phyloP scores from a whole-genome alignment of 2,329 filamentous ascomycete species.

The Alternaria solani region DNA sequence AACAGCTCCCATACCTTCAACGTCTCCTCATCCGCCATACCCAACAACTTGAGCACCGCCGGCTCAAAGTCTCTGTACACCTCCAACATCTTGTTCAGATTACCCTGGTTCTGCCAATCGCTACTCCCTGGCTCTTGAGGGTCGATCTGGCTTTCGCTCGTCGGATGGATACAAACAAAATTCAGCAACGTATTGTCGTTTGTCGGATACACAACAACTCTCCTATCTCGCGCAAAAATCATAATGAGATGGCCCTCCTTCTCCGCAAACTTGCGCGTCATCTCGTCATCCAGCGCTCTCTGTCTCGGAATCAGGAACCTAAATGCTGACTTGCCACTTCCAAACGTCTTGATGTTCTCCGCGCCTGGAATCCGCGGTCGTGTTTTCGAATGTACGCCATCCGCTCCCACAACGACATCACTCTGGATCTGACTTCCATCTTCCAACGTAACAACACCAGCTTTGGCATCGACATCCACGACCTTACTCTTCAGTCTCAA shows the following conservation, averaged over 20 bases:
- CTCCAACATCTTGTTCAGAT: slow-evolving; percentile 51
- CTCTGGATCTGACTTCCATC: slow-evolving; percentile 55
- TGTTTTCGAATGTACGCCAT: slow-evolving; percentile 60
- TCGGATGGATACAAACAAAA: slow-evolving; percentile 55
- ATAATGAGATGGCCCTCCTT: slow-evolving; percentile 55
- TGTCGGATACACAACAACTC: slow-evolving; percentile 60
- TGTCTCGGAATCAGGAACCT: slow-evolving; percentile 63
- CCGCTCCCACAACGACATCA: slow-evolving; percentile 62
- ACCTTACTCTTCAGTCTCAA: slow-evolving; percentile 56
- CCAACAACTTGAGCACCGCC: slow-evolving; percentile 46
- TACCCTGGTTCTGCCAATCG: slow-evolving; percentile 51
- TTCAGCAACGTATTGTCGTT: slow-evolving; percentile 58
- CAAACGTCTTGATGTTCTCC: slow-evolving; percentile 49
- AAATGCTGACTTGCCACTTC: slow-evolving; percentile 65
- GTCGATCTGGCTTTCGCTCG: slow-evolving; percentile 37
- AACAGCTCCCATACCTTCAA: slow-evolving; percentile 50
- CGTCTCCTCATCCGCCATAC: slow-evolving; percentile 50
- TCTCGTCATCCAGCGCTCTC: slow-evolving; percentile 51
- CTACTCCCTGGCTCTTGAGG: slow-evolving; percentile 16
- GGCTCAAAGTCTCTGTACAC: slow-evolving; percentile 51
- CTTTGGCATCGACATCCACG: slow-evolving; percentile 52
- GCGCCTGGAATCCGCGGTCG: slow-evolving; percentile 34
- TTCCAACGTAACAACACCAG: slow-evolving; percentile 34
- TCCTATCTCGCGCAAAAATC: slow-evolving; percentile 54
- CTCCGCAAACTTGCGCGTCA: slow-evolving; percentile 50